Conservation (phyloP, 352 stramenopile species). For the Globisporangium takayamanum region DNA sequence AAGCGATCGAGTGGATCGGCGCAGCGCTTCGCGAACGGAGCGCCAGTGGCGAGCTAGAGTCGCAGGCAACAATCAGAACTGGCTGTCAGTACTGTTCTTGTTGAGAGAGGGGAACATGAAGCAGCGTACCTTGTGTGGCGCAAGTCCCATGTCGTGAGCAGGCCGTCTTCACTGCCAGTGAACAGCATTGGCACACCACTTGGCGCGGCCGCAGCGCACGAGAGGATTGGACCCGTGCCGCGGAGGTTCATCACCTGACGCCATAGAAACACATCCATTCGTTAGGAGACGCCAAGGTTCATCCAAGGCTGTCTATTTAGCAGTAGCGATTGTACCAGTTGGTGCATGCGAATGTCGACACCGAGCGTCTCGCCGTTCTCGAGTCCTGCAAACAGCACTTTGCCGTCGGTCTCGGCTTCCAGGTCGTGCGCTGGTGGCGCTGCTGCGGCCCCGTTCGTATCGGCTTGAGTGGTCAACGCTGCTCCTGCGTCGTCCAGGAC, state of each 20-base stretch:
- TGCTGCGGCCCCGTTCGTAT: conserved; percentile 4
- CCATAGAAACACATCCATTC: too few relatives aligned
- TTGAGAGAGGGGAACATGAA: too few relatives aligned
- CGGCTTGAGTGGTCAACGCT: background rate
- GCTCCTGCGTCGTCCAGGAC: conserved; percentile 28
- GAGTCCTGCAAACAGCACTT: conserved; percentile 56
- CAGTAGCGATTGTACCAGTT: conserved; percentile 20
- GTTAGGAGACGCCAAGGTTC: too few relatives aligned
- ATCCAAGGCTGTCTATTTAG: background rate
- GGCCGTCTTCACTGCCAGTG: conserved; percentile 57
- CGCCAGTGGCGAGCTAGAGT: conserved; percentile 22
- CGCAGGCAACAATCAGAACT: too few relatives aligned
- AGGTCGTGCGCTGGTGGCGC: conserved; percentile 13
- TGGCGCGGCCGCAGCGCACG: conserved; percentile 16
- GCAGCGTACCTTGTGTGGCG: conserved; percentile 35
- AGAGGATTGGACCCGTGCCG: conserved; percentile 32
- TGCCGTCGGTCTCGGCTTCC: conserved; percentile 55
- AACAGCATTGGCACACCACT: conserved; percentile 25
- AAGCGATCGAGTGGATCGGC: conserved; percentile 37
- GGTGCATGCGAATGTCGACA: conserved; percentile 45
- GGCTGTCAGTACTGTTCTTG: too few relatives aligned
- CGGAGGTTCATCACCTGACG: conserved; percentile 35
- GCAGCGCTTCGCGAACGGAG: conserved; percentile 47
- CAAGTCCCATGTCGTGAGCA: conserved; percentile 57
- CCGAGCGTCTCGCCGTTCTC: conserved; percentile 54